These are phyloP conservation scores for Coemansia sp. DNA, from an alignment of 192 early-diverging fungal species.

Conservation along the genomic window DNA sequence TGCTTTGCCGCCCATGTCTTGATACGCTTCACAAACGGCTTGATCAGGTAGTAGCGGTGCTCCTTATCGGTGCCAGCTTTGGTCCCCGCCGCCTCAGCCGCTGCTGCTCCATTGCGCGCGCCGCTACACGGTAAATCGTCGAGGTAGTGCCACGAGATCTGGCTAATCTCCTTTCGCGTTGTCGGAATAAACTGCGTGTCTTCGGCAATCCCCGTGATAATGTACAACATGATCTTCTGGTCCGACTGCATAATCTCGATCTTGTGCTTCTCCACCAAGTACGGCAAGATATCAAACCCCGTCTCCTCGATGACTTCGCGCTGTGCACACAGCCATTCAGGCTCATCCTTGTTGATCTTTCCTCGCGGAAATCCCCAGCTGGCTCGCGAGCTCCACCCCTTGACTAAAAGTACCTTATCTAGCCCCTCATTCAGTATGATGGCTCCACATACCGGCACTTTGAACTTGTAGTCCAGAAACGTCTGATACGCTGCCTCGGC, in stretches of 20 bases:
- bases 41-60: conserved; percentile 71
- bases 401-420: conserved; percentile 82
- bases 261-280: conserved; percentile 73
- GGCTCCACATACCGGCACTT: conserved; percentile 97
- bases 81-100: conserved; percentile 18
- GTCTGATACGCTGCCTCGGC: conserved; percentile 87
- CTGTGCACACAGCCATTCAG: conserved; percentile 81
- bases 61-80: conserved; percentile 44
- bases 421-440: conserved; percentile 84
- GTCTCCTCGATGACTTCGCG: conserved; percentile 96
- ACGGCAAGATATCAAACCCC: conserved; percentile 82
- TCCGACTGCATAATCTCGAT: conserved; percentile 88
- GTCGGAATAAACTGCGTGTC: conserved; percentile 76
- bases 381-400: conserved; percentile 86
- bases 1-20: conserved; percentile 46
- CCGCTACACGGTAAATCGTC: conserved; percentile 59
- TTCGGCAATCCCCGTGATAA: conserved; percentile 85
- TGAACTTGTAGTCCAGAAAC: conserved; percentile 94
- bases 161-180: conserved; percentile 93
- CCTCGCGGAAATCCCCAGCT: conserved; percentile 99
- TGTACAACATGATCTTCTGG: conserved; percentile 89
- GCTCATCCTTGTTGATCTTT: conserved; percentile 98
- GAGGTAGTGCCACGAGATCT: conserved; percentile 71
- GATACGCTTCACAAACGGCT: conserved; percentile 65
- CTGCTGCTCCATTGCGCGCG: conserved; percentile 38